Conservation (phyloP, 2,329 filamentous ascomycete species). For the Xylariaceae sp. region DNA sequence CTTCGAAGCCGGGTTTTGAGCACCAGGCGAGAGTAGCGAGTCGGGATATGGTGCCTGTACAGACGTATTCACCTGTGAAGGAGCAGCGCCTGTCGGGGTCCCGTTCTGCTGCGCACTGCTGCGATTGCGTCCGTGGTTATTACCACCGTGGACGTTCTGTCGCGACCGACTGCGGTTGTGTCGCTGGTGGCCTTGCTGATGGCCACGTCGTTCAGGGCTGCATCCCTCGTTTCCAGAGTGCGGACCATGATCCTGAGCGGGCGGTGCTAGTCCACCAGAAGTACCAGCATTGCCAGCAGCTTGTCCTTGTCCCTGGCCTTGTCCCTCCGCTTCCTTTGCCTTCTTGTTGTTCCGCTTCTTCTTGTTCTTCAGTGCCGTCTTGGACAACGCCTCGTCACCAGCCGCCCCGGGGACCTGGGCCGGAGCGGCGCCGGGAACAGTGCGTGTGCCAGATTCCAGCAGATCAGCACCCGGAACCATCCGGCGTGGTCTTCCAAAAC, state of each 20-base stretch:
- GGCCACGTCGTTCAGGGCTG: slow-evolving; percentile 62
- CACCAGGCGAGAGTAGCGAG: slow-evolving; percentile 37
- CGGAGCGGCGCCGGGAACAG: slow-evolving; percentile 64
- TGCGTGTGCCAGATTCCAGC: slow-evolving; percentile 46
- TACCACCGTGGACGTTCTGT: slow-evolving; percentile 39
- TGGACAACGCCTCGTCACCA: slow-evolving; percentile 72
- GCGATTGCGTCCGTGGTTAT: slow-evolving; percentile 44
- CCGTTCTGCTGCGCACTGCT: slow-evolving; percentile 43
- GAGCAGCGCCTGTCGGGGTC: slow-evolving; percentile 23
- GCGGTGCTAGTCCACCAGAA: slow-evolving; percentile 41
- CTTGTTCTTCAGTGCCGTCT: slow-evolving; percentile 91
- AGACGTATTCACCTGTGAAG: slow-evolving; percentile 28
- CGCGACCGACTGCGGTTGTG: slow-evolving; percentile 49
- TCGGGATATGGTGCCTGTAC: slow-evolving; percentile 42
- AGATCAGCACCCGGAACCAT: slow-evolving; percentile 83
- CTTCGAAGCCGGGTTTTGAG: slow-evolving; percentile 74
- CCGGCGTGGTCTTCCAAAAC: slow-evolving; percentile 72
- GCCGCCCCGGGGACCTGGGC: slow-evolving; percentile 54
- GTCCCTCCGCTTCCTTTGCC: slow-evolving; percentile 69
- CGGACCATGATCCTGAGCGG: slow-evolving; percentile 37
- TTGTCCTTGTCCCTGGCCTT: no score
- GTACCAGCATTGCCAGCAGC: neutral
- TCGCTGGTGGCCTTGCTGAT: slow-evolving; percentile 47
- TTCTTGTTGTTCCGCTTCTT: slow-evolving; percentile 95
- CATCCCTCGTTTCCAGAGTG: slow-evolving; percentile 48